Conservation (phyloP, 2,329 filamentous ascomycete species). For the Nannizziopsis arthrosporioides region DNA sequence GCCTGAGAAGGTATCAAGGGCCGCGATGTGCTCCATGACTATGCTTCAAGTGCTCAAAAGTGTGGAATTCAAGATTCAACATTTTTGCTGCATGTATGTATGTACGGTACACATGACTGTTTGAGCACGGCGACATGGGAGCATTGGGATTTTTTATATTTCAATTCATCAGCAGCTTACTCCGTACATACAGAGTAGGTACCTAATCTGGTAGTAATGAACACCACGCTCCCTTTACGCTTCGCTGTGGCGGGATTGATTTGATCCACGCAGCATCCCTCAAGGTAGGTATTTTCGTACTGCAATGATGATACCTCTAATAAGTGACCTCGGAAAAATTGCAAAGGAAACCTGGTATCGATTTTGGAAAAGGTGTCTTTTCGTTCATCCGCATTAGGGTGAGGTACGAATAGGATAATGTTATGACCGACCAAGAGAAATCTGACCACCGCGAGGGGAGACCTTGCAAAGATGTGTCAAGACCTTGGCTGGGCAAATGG, state of each 20-base stretch:
- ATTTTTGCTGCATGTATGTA: slow-evolving; percentile 35
- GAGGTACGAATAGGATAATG: slow-evolving; percentile 32
- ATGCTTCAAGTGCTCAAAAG: slow-evolving; percentile 35
- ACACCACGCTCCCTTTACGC: no score
- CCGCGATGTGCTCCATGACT: slow-evolving; percentile 44
- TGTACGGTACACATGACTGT: no score
- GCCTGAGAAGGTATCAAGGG: slow-evolving; percentile 40
- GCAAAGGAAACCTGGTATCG: slow-evolving; percentile 34
- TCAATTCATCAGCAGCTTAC: no score
- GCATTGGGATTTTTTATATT: no score
- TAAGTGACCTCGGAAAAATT: slow-evolving; percentile 28
- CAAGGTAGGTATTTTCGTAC: no score
- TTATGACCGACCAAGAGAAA: slow-evolving; percentile 29
- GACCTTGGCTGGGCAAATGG: slow-evolving; percentile 32
- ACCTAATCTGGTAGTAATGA: no score
- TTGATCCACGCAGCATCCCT: no score
- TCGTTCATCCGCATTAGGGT: slow-evolving; percentile 39
- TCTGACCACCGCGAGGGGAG: no score
- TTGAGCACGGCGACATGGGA: no score
- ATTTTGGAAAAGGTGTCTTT: slow-evolving; percentile 41
- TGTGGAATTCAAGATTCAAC: slow-evolving; percentile 32
- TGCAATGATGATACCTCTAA: no score
- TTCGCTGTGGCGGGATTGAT: no score
- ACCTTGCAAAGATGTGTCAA: slow-evolving; percentile 26
- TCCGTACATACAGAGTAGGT: no score